A percentile compares a stretch with the other conserved stretches of the same genome.
These are phyloP conservation scores for Nicotiana rustica DNA, from an alignment of 305 asterid genomes.

Conservation along the genomic window DNA sequence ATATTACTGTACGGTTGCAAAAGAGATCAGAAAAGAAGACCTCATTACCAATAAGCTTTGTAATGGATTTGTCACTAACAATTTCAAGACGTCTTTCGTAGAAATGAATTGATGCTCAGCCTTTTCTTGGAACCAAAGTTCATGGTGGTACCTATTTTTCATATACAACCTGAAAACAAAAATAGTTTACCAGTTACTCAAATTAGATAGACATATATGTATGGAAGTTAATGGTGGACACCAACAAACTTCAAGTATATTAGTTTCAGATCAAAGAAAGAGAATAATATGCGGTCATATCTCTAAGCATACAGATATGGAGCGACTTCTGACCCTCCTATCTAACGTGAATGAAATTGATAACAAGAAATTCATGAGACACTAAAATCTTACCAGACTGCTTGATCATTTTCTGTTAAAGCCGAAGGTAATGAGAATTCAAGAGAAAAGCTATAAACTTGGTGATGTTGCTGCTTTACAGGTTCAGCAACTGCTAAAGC, in stretches of 20 bases:
- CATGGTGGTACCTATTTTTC: constrained; percentile 61
- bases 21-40: constrained; percentile 24
- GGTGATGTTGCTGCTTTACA: constrained; percentile 63
- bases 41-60: constrained; percentile 68
- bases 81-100: constrained; percentile 72
- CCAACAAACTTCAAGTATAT: background rate
- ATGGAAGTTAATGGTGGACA: constrained; percentile 16
- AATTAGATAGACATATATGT: constrained; percentile 11
- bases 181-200: constrained; percentile 29
- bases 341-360: constrained; percentile 23
- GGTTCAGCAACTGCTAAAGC: constrained; percentile 56
- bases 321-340: background rate
- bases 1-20: constrained; percentile 30
- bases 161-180: constrained; percentile 65
- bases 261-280: constrained; percentile 2
- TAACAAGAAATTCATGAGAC: constrained; percentile 14
- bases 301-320: constrained; percentile 26
- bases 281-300: constrained; percentile 7
- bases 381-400: constrained; percentile 61
- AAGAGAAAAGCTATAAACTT: constrained; percentile 66
- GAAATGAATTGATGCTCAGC: constrained; percentile 48
- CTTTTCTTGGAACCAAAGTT: constrained; percentile 61
- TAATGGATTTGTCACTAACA: constrained; percentile 60
- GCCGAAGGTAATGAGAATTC: constrained; percentile 74
- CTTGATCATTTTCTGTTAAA: constrained; percentile 69